Percentiles rank a stretch among this genome's conserved stretches.
phyloP scores from a whole-genome alignment of 1,284 basidiomycete genomes.

The Microbotryum scabiosae region DNA sequence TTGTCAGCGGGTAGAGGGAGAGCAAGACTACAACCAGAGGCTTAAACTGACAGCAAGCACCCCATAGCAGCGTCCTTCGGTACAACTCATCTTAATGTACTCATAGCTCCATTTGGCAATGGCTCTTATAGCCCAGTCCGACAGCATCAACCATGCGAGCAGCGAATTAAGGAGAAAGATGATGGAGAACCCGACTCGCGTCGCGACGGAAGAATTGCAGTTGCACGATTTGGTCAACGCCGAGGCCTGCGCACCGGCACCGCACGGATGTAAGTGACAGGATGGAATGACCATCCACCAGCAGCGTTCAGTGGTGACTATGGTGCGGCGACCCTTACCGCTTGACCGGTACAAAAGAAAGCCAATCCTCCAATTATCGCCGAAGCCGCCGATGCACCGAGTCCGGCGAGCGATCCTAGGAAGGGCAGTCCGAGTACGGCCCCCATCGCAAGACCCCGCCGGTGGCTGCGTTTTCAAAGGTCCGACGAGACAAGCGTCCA shows the following conservation, averaged over 20 bases:
- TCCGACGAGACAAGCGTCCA: too few relatives aligned
- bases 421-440: constrained; percentile 78
- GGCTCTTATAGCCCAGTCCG: constrained; percentile 73
- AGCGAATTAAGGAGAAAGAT: constrained; percentile 96
- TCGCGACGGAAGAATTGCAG: constrained; percentile 97
- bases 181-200: constrained; percentile 90
- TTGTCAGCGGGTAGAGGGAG: neutral
- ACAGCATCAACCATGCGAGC: constrained; percentile 92
- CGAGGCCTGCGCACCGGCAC: constrained; percentile 58
- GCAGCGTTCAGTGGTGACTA: too few relatives aligned
- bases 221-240: constrained; percentile 99
- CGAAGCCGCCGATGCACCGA: constrained; percentile 55
- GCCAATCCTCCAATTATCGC: constrained; percentile 39
- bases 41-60: constrained; percentile 70
- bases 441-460: constrained; percentile 49
- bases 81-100: constrained; percentile 97
- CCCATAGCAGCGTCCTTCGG: constrained; percentile 87
- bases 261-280: constrained; percentile 3
- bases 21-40: neutral
- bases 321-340: constrained; percentile 7
- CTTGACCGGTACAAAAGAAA: constrained; percentile 38
- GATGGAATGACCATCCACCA: too few relatives aligned
- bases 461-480: too few relatives aligned
- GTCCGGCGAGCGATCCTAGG: constrained; percentile 62
- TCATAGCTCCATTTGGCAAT: constrained; percentile 91